Percentiles rank a stretch among this genome's conserved stretches.
Evolutionary conservation across 2,329 filamentous ascomycete genomes (phyloP).

Genomic region (Arthroderma uncinatum): DNA sequence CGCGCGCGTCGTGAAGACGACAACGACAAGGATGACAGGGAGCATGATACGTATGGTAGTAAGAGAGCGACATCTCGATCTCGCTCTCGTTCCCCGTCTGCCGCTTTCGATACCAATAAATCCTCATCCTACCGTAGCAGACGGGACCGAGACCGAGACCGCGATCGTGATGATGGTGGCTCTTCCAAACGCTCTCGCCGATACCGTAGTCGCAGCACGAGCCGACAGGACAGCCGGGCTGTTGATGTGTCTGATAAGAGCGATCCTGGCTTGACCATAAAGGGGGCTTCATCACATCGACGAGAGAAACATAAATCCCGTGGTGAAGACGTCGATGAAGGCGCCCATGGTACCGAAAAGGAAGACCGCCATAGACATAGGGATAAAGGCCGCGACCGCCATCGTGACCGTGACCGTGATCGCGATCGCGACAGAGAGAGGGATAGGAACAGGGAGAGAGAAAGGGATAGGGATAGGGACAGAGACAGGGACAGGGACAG

Average conservation of each 20-base stretch:
- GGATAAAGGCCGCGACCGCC: conserved; percentile 18
- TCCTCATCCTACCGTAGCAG: conserved; percentile 49
- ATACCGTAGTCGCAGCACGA: conserved; percentile 31
- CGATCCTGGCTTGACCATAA: background rate
- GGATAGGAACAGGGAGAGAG: conserved; percentile 32
- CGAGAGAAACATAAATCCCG: background rate
- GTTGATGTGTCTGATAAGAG: background rate
- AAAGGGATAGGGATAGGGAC: conserved; percentile 3
- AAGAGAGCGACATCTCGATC: conserved; percentile 32
- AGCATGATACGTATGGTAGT: conserved; percentile 3
- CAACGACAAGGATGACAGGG: too few species aligned
- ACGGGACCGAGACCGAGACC: conserved; percentile 44
- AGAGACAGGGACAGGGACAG: too few species aligned
- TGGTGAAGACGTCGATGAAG: conserved; percentile 1
- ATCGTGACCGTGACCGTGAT: conserved; percentile 29
- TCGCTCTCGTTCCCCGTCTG: conserved; percentile 55
- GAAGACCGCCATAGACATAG: conserved; percentile 23
- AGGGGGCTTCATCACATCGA: background rate
- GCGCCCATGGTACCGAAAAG: conserved; percentile 16
- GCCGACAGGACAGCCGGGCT: background rate
- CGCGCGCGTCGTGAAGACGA: conserved; percentile 33
- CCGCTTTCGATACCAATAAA: conserved; percentile 44
- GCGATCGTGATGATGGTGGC: conserved; percentile 32
- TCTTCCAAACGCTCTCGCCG: conserved; percentile 38
- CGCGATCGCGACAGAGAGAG: conserved; percentile 39